Conservation (phyloP, 108 stramenopile genomes). For the Craspedostauros australis region DNA sequence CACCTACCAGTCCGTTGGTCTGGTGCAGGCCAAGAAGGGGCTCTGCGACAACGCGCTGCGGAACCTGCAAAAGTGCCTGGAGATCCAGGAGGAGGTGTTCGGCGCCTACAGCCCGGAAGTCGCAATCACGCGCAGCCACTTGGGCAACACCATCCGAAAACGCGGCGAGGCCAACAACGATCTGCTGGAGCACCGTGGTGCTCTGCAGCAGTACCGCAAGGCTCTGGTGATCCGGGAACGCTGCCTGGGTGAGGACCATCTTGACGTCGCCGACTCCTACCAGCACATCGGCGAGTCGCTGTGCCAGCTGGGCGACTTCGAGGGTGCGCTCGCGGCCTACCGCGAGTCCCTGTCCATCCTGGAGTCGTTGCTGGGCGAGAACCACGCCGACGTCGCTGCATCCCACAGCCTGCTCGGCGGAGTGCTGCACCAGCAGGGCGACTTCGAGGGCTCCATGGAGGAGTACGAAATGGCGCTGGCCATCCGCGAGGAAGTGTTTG, state of each 20-base stretch:
- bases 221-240: conserved; percentile 35
- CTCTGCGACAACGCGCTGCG: conserved; percentile 21
- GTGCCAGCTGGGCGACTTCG: conserved; percentile 33
- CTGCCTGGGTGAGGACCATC: conserved; percentile 28
- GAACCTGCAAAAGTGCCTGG: conserved; percentile 25
- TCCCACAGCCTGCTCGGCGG: conserved; percentile 24
- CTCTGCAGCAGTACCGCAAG: conserved; percentile 36
- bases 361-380: conserved; percentile 29
- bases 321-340: conserved; percentile 31
- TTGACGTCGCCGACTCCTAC: conserved; percentile 31
- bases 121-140: conserved; percentile 34
- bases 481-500: conserved; percentile 29
- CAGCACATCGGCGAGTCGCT: conserved; percentile 31
- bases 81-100: conserved; percentile 29
- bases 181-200: conserved; percentile 27
- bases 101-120: conserved; percentile 30
- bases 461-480: conserved; percentile 27
- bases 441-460: conserved; percentile 36
- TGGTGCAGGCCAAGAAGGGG: conserved; percentile 20
- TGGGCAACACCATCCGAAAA: conserved; percentile 22
- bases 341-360: conserved; percentile 31
- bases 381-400: conserved; percentile 33
- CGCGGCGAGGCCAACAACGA: conserved; percentile 29
- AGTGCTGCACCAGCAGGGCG: conserved; percentile 29
- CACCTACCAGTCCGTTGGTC: conserved; percentile 29